phyloP scores from a whole-genome alignment of 176 grass and related monocot species.

The Oryza punctata region DNA sequence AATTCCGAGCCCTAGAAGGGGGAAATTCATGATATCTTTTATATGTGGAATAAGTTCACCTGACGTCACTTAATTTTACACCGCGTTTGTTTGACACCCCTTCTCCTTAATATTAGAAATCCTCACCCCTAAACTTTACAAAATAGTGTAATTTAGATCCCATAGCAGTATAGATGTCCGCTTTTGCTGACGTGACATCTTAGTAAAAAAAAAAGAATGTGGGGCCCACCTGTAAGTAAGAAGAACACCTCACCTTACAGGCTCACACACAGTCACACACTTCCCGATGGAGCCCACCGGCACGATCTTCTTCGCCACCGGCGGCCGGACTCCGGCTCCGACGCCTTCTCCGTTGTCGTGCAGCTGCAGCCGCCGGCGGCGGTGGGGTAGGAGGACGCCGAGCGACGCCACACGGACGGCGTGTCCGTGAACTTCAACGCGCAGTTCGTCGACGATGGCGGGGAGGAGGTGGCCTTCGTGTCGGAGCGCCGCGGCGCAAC shows the following conservation, averaged over 20 bases:
- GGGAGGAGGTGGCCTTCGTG: conserved; percentile 64
- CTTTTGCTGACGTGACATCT: too few relatives aligned
- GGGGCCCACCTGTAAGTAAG: too few relatives aligned
- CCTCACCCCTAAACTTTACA: too few relatives aligned
- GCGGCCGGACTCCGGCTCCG: conserved; percentile 82
- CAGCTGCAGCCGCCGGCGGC: neutral
- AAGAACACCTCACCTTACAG: neutral
- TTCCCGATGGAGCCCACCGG: conserved; percentile 69
- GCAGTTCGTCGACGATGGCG: conserved; percentile 68
- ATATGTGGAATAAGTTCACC: too few relatives aligned
- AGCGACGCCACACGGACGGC: conserved; percentile 84
- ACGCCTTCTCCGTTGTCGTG: conserved; percentile 75
- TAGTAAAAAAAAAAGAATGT: too few relatives aligned
- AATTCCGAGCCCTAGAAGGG: too few relatives aligned
- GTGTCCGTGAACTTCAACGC: conserved; percentile 81
- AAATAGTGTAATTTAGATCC: too few relatives aligned
- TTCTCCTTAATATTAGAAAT: too few relatives aligned
- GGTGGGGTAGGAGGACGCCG: neutral
- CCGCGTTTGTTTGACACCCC: too few relatives aligned
- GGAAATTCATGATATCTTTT: too few relatives aligned
- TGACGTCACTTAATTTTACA: too few relatives aligned
- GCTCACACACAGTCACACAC: neutral
- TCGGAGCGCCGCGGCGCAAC: conserved; percentile 74
- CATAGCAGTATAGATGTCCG: too few relatives aligned
- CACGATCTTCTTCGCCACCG: conserved; percentile 62